Evolutionary conservation across 768 basidiomycete genomes (phyloP), one percentile per base, ranked within the genome.

Genomic region (Arthromyces matolae): DNA sequence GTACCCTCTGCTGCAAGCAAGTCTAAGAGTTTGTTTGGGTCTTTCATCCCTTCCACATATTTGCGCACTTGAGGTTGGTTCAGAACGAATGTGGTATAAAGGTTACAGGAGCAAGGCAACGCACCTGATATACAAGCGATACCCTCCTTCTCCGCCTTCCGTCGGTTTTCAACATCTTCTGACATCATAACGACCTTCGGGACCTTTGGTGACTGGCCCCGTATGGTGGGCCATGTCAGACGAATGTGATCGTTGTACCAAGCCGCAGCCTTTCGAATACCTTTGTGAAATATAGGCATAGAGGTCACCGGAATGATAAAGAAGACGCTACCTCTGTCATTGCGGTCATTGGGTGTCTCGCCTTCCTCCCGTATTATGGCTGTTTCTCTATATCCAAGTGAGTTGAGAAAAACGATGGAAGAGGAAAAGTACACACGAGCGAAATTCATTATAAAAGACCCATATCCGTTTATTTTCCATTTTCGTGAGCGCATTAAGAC

Each of bases 321-420:
- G 9, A 13, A 22, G n/a, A 13, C 60, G 67, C 24, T 49, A 90
- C 93, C 87, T 79, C 96, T 71, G 62, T 98, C 96, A 60, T 98
- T 98, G 22, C 89, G 77, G 62, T 99, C 96, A 56, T 98, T 98
- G 0, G 93, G 90, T 0, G 81, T 82, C 66, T 94, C 91, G 4
- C 75, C 82, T 46, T 86, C 82, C 53, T 86, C 81, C 13, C 88
- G 73, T 32, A 88, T 72, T 8, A 92, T 77, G 0, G 87, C 89
- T 0, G 91, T 93, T 63, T 90, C 85, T 34, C 90, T 92, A 52
- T n/a, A n/a, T 18, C 19, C 36, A 4, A 16, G 20, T 39, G 12
- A 54, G 51, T 14, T 31, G 13, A 27, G 12, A 4, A 31, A 5
- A 22, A 14, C 8, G 24, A 10, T 25, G 19, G 16, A n/a, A 14